Evolutionary conservation across 2,329 filamentous ascomycete genomes (phyloP), one percentile per base, ranked within the genome.

Genomic region (Fusarium veterinarium): DNA sequence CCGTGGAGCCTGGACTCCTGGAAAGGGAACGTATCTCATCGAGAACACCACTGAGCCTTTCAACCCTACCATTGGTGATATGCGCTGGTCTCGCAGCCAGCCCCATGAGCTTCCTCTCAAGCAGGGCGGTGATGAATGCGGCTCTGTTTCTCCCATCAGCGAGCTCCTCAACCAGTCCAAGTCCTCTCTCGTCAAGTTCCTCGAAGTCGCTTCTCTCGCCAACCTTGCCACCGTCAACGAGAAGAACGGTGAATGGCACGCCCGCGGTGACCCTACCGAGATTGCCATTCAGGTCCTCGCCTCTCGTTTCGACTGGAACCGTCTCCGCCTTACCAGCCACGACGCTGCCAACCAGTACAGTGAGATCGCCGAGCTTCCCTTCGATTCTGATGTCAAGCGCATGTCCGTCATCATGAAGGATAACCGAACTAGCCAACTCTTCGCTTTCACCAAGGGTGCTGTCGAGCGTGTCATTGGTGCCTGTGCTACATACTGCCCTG

Each of bases 281-380:
- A 92, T 93, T 61, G 91, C 91, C 9, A 91, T 93, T 35, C 90
- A 93, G 75, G 91, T 93, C 2, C 91, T 93, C 72, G 90, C 91
- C 17, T 89, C 87, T 40, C 90, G 91, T 20, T 93, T 93, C 76
- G 84, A 87, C 67, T 89, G 87, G 84, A 90, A 90, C 68, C 84
- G 88, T 42, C 83, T 86, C 23, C 81, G 82, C 20, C 85, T 89
- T 75, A 82, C 84, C 35, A 88, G 86, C 60, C 67, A 72, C 42
- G 73, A 75, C 10, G 82, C 87, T 1, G 80, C 81, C 17, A 82
- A 86, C 2, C 80, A 84, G 44, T 91, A 87, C 87, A 83, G 82
- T 45, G 85, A 91, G 71, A 81, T 91, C 48, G 87, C 89, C 3
- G 91, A 93, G 77, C 90, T 91, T 57, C 91, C 91, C 0, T 93